Evolutionary conservation across 768 basidiomycete genomes (phyloP).

Genomic region (Boletellus emodensis): DNA sequence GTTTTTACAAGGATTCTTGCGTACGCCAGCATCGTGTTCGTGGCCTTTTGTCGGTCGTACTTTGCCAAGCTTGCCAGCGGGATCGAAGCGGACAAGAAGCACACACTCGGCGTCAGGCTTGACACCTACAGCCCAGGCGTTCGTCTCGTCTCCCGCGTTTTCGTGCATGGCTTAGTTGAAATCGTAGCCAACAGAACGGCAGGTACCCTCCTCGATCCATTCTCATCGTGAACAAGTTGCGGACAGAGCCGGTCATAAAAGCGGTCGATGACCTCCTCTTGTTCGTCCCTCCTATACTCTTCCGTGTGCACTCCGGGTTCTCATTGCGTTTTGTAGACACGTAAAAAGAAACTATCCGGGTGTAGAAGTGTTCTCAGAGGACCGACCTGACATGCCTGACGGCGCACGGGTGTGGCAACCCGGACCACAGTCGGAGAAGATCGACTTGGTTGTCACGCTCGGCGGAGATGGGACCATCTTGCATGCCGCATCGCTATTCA

Average conservation of each 20-base stretch:
- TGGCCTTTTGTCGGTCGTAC: background rate
- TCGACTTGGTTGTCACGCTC: slow-evolving; percentile 85
- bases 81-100: slow-evolving; percentile 5
- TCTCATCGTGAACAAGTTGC: slow-evolving; percentile 76
- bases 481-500: slow-evolving; percentile 89
- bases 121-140: slow-evolving; percentile 13
- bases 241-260: slow-evolving; percentile 71
- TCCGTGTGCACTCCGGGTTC: background rate
- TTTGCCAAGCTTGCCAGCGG: background rate
- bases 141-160: slow-evolving; percentile 12
- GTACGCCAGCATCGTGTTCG: slow-evolving; percentile 1
- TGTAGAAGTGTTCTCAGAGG: slow-evolving; percentile 63
- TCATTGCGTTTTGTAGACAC: slow-evolving; percentile 40
- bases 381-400: slow-evolving; percentile 60
- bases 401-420: slow-evolving; percentile 60
- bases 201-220: slow-evolving; percentile 53
- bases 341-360: slow-evolving; percentile 54
- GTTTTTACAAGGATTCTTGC: slow-evolving; percentile 11
- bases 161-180: slow-evolving; percentile 23
- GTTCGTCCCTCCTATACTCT: slow-evolving; percentile 36
- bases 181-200: slow-evolving; percentile 21
- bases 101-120: slow-evolving; percentile 14
- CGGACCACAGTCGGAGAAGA: slow-evolving; percentile 53
- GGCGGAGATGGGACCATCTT: slow-evolving; percentile 96
- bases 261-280: slow-evolving; percentile 72